Base-by-base conservation (phyloP, 768 basidiomycete genomes). In the Lentinula lateritia region DNA sequence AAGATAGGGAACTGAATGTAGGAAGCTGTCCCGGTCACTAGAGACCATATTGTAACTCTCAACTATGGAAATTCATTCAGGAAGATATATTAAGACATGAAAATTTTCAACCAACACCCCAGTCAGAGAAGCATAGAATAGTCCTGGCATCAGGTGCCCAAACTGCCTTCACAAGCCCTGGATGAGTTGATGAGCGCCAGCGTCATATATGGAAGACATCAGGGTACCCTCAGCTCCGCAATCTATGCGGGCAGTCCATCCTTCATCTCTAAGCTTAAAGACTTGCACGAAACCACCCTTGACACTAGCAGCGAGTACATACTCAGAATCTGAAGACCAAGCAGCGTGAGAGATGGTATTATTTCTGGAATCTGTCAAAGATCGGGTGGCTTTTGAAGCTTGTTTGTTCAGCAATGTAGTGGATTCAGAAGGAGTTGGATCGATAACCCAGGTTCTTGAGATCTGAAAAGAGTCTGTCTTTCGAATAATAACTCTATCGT, bases 291-390 rank as follows among this genome's bases (percentile, higher is more conserved):
- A 73, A 3, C 89, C 88, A 52, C 75, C 73, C 66, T 85, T 88
- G n/a, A 86, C 81, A 66, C 86, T 92, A 20, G 87, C 90, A 13
- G 90, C 92, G 15, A 96, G 75, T 61, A 97, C 78, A 69, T 91
- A 92, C 71, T 93, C 89, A 1, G 93, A 92, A 69, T 96, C 93
- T 68, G 83, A 86, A 16, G 93, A 93, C 93, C 93, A 98, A 6
- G 81, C 86, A 3, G 90, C 77, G 66, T 90, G 87, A 16, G 92
- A 87, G 67, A 96, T 87, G 72, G 77, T 80, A 15, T 69, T 67
- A 41, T 81, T 74, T 39, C 63, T 39, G 39, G 64, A 59, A 61
- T 61, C 64, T 52, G 74, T 60, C 48, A 68, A 65, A 35, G 66
- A 60, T 32, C 66, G 58, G 5, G 64, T 58, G 20, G 73, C 63